Conservation (phyloP, 129 eudicot genomes). For the Deinandra increscens region DNA sequence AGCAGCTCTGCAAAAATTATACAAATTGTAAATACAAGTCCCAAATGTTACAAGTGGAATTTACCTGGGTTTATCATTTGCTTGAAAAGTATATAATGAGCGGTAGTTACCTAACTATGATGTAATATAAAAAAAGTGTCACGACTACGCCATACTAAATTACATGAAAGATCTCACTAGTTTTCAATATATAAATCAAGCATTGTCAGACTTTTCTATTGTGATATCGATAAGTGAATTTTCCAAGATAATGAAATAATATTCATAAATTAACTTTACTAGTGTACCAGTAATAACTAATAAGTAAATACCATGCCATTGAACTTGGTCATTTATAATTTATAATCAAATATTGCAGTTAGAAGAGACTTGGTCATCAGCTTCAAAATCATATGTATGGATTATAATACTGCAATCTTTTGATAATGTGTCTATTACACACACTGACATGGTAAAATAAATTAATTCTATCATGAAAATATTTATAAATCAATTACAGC, state of each 20-base stretch:
- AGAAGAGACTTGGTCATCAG: too few relatives aligned
- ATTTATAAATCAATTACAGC: too few relatives aligned
- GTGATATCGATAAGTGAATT: not conserved
- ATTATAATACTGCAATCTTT: too few relatives aligned
- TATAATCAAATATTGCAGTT: too few relatives aligned
- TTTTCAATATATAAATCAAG: not conserved
- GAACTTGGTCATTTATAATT: not conserved
- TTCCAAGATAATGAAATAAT: not conserved
- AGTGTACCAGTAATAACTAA: not conserved
- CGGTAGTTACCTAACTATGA: not conserved
- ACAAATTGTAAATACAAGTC: not conserved
- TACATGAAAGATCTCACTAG: not conserved
- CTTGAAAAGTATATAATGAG: not conserved
- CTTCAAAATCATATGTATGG: too few relatives aligned
- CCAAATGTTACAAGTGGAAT: not conserved
- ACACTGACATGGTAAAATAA: too few relatives aligned
- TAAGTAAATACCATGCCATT: not conserved
- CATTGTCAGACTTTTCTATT: not conserved
- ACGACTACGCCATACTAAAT: not conserved
- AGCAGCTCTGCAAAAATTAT: conserved; percentile 56
- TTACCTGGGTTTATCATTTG: conserved; percentile 1
- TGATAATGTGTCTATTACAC: too few relatives aligned
- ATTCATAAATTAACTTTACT: not conserved
- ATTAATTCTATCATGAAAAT: too few relatives aligned
- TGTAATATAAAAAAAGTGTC: not conserved